Evolutionary conservation across 2,329 filamentous ascomycete species (phyloP), one percentile per base, ranked within the genome.

Genomic region (Metarhizium anisopliae): DNA sequence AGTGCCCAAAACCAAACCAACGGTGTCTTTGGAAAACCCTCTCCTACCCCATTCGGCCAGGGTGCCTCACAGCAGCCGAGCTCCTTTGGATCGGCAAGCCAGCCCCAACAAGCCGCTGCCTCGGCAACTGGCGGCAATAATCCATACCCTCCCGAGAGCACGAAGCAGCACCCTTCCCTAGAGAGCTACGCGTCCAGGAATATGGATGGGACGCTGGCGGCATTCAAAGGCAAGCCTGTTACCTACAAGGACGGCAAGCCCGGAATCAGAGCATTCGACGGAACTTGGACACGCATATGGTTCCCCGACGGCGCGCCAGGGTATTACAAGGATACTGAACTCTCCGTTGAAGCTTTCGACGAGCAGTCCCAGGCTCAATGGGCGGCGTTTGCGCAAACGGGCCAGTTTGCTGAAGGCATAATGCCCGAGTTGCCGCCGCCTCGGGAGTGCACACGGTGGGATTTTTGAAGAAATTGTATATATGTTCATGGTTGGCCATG

Each of bases 341-440:
- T 81, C 2, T 77, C 77, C 0, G 69, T 75, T 2, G 78, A 81
- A 6, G 58, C 66, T 42, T 89, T 89, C 59, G 78, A 82, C 20
- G 77, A 83, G 2, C 79, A 77, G 56, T 78, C 82, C 20, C 81
- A 81, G 64, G 76, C 75, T 42, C 78, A 82, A 50, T 95, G 92
- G 72, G 74, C 76, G 57, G 76, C 79, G 49, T 84, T 91, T 66
- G 74, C 78, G 50, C 76, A 82, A 59, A 81, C 81, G 20, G 89
- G 89, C 0, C 70, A 68, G 36, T 96, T 95, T 68, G 77, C 80
- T 47, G 83, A 83, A 40, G 86, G 85, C 0, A 64, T 84, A 6
- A 87, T 96, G 73, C 92, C 92, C 0, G 78, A 87, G 62, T 73
- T 90, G 50, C 89, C 92, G 20, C 92, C 92, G 0, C 85, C 85